Conservation (phyloP, 2,329 filamentous ascomycete species). For the Colletotrichum shisoi region DNA sequence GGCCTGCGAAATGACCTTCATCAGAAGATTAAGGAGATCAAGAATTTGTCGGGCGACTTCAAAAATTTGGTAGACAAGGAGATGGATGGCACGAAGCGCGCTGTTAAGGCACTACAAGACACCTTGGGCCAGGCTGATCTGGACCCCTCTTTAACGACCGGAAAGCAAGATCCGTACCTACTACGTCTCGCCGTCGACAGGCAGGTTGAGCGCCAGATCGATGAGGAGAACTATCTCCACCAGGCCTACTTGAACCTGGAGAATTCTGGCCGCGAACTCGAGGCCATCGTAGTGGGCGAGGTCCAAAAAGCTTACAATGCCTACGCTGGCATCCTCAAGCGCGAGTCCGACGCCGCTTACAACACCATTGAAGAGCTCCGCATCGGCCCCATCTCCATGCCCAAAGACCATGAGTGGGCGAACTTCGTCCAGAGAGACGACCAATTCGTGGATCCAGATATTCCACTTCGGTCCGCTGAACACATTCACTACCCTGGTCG, state of each 20-base stretch:
- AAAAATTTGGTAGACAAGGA: constrained; percentile 97
- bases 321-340: constrained; percentile 87
- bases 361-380: constrained; percentile 81
- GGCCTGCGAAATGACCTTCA: constrained; percentile 87
- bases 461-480: constrained; percentile 79
- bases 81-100: constrained; percentile 82
- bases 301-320: constrained; percentile 98
- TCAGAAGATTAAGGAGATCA: constrained; percentile 99
- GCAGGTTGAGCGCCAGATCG: constrained; percentile 89
- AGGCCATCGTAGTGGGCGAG: constrained; percentile 95
- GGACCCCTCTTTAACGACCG: constrained; percentile 76
- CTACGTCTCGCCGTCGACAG: constrained; percentile 85
- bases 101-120: constrained; percentile 82
- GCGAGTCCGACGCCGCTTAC: constrained; percentile 85
- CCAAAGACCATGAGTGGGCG: constrained; percentile 91
- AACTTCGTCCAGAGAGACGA: constrained; percentile 81
- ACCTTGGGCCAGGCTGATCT: constrained; percentile 79
- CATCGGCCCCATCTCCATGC: constrained; percentile 86
- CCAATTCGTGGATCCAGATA: constrained; percentile 84
- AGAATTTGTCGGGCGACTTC: constrained; percentile 90
- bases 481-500: constrained; percentile 92
- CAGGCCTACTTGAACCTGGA: constrained; percentile 94
- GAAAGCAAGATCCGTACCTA: constrained; percentile 92
- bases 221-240: constrained; percentile 97
- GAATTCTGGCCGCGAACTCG: constrained; percentile 89